phyloP scores from a whole-genome alignment of 345 rosid genomes.

The Cardamine occulta region DNA sequence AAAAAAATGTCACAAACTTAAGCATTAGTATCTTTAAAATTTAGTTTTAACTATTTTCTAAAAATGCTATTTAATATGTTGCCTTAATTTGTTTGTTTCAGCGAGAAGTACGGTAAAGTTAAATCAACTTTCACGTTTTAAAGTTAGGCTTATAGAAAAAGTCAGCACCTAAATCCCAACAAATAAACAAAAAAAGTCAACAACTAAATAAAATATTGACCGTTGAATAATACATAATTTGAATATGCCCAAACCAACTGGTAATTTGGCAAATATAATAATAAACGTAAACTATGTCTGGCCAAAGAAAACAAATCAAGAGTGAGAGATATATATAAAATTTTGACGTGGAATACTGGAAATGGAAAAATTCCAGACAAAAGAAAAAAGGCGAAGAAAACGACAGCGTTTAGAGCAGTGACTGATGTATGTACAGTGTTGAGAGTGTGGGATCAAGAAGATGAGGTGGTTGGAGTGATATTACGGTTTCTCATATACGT shows the following conservation, averaged over 20 bases:
- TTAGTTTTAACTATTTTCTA: neutral
- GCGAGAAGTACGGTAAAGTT: slow-evolving; percentile 28
- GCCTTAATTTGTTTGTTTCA: neutral
- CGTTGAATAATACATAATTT: slow-evolving; percentile 11
- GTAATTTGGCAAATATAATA: slow-evolving; percentile 14
- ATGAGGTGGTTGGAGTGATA: slow-evolving; percentile 52
- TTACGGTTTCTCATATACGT: slow-evolving; percentile 72
- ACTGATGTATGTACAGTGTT: slow-evolving; percentile 31
- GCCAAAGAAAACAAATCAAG: slow-evolving; percentile 19
- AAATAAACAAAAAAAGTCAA: slow-evolving; percentile 10
- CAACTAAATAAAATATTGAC: slow-evolving; percentile 31
- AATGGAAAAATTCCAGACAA: slow-evolving; percentile 37
- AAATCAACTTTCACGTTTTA: slow-evolving; percentile 19
- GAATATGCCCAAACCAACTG: neutral
- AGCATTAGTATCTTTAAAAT: neutral
- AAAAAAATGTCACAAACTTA: neutral
- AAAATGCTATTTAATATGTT: no score
- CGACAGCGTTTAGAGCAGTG: slow-evolving; percentile 31
- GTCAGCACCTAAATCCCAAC: slow-evolving; percentile 37
- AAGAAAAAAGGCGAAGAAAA: neutral
- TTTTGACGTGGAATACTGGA: slow-evolving; percentile 32
- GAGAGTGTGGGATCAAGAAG: slow-evolving; percentile 16
- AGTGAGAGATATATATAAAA: slow-evolving; percentile 1
- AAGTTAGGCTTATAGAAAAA: slow-evolving; percentile 9
- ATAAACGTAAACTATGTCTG: neutral